These are phyloP conservation scores for Lentinus brumalis DNA, from an alignment of 768 basidiomycete genomes.

Conservation along the genomic window DNA sequence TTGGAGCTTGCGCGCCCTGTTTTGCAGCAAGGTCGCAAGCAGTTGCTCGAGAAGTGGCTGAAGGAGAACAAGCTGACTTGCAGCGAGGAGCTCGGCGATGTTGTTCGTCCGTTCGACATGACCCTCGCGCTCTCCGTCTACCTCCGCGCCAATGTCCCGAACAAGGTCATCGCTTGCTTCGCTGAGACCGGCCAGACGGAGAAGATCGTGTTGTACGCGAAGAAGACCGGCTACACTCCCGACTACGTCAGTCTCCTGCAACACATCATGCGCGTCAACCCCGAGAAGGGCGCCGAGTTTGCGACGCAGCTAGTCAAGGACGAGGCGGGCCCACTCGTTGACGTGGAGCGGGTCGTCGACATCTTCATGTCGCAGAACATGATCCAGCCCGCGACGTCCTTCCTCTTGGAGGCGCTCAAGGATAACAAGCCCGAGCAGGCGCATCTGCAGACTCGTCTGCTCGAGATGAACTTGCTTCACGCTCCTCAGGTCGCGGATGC, in stretches of 20 bases:
- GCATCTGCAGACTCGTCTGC: constrained; percentile 90
- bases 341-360: constrained; percentile 94
- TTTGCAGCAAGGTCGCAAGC: constrained; percentile 93
- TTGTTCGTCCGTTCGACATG: constrained; percentile 94
- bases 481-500: constrained; percentile 99
- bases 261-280: constrained; percentile 94
- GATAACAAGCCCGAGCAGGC: constrained; percentile 98
- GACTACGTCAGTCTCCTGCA: constrained; percentile 93
- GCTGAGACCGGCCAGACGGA: constrained; percentile 98
- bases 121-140: constrained; percentile 97
- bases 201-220: constrained; percentile 96
- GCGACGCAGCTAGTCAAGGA: constrained; percentile 94
- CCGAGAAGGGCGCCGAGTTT: constrained; percentile 98
- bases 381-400: constrained; percentile 98
- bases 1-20: constrained; percentile 96
- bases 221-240: constrained; percentile 93
- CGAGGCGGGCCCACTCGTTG: constrained; percentile 88
- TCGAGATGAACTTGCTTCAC: constrained; percentile 97
- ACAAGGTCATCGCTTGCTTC: constrained; percentile 99
- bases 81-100: constrained; percentile 97
- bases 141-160: constrained; percentile 94
- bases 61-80: constrained; percentile 99
- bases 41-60: constrained; percentile 97
- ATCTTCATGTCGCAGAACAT: constrained; percentile 99
- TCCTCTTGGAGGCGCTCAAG: constrained; percentile 95